Base-by-base conservation (phyloP, 73 alveolate species). In the Paramecium tetraurelia region DNA sequence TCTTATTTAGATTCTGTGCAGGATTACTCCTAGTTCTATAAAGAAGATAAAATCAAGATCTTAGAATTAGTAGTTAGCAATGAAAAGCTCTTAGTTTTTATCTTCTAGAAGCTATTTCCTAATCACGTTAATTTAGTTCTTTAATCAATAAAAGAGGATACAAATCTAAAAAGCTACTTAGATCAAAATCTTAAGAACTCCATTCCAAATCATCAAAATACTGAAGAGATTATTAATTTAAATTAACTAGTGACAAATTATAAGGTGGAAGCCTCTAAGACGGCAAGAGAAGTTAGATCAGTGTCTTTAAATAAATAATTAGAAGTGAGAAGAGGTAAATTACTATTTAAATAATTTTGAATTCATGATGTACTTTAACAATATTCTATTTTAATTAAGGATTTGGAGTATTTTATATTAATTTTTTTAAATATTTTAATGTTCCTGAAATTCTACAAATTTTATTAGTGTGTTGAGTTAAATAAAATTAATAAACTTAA, bases 71-170 rank as follows among this genome's bases (percentile, higher is more conserved):
- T 94, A 57, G n/a, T 94, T 3, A 72, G 93, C 5, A 93, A 94
- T 59, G 97, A 94, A 69, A 69, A 93, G 18, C 50, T 94, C 24
- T 86, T 94, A 40, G 92, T 94, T 44, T 86, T 87, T 77, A 38
- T 94, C n/a, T 94, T 86, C 80, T 85, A 94, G 59, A 93, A 94
- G 53, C 57, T 94, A 18, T 94, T 94, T 31, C 97, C 97, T 7
- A 69, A 93, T 48, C 71, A 86, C 53, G 71, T 89, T 9, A 89
- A 71, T 71, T 21, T 80, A 80, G 77, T 80, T 8, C 48, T 80
- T 43, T 46, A 80, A 80, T 80, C 46, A 0, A 41, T 48, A 2
- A 80, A 80, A 24, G 90, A 44, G 24, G 70, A 80, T 38, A 31
- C 11, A 21, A 20, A 75, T 36, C 38, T 75, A 11, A 75, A 38